Evolutionary conservation across 768 basidiomycete genomes (phyloP).

Genomic region (Heimioporus sp.): DNA sequence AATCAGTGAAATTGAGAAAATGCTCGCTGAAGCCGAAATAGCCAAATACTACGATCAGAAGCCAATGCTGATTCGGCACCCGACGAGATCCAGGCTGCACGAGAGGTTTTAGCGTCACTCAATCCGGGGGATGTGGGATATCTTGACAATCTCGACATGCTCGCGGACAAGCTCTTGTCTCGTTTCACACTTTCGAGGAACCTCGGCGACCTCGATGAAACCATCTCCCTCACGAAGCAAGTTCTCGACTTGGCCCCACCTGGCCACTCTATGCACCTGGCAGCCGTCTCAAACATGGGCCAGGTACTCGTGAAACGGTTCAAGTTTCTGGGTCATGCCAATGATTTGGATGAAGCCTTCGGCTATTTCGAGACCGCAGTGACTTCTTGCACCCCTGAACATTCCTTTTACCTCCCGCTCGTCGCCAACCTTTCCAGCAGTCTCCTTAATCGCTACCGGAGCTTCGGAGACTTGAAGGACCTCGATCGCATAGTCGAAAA

Average conservation of each 20-base stretch:
- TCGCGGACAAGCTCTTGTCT: conserved; percentile 12
- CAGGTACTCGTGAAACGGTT: conserved; percentile 19
- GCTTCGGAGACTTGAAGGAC: conserved; percentile 18
- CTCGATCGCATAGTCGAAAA: conserved; percentile 17
- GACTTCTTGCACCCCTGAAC: conserved; percentile 7
- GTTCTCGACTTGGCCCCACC: conserved; percentile 21
- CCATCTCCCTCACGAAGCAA: conserved; percentile 14
- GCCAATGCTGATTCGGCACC: not conserved
- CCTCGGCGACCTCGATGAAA: conserved; percentile 24
- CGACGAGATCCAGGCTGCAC: conserved; percentile 11
- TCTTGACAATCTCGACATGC: conserved; percentile 3
- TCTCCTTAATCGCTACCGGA: conserved; percentile 19
- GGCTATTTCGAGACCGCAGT: conserved; percentile 11
- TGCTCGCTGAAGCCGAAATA: too few species aligned
- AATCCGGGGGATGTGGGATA: conserved; percentile 6
- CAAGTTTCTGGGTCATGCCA: conserved; percentile 13
- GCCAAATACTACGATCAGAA: too few species aligned
- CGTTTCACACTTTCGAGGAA: conserved; percentile 24
- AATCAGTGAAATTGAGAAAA: too few species aligned
- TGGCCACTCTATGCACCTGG: conserved; percentile 16
- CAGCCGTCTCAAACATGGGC: conserved; percentile 17
- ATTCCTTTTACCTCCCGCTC: conserved; percentile 12
- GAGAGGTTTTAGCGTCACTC: conserved; percentile 8
- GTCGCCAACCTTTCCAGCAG: conserved; percentile 15
- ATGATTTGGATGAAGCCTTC: conserved; percentile 24